Evolutionary conservation across 805 yeast genomes (phyloP).

Genomic region (Candida caryicola): DNA sequence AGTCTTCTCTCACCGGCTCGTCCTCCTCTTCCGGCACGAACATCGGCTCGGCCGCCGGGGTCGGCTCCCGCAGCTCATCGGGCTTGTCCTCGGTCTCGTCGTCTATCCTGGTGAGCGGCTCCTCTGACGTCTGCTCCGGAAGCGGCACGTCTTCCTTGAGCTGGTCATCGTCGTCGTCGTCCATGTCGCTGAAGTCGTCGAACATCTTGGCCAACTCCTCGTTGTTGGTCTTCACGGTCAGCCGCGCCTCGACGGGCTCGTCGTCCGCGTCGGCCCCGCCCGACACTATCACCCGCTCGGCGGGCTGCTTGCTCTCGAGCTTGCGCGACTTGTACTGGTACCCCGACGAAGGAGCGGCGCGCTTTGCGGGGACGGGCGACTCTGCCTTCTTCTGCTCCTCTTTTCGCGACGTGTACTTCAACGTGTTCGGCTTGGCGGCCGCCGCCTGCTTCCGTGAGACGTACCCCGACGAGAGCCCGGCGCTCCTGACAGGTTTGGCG

Average conservation of each 20-base stretch:
- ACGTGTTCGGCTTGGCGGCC: slow-evolving; percentile 11
- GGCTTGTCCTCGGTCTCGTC: slow-evolving; percentile 5
- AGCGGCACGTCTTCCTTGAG: too few species aligned
- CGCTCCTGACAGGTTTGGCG: slow-evolving; percentile 5
- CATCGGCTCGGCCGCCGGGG: slow-evolving; percentile 3
- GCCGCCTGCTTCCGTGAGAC: slow-evolving; percentile 18
- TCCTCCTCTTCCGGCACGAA: slow-evolving; percentile 9
- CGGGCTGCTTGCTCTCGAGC: slow-evolving; percentile 25
- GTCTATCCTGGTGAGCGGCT: slow-evolving; percentile 1
- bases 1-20: slow-evolving; percentile 7
- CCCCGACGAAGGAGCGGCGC: background rate
- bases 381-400: slow-evolving; percentile 6
- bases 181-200: slow-evolving; percentile 15
- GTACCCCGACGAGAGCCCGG: slow-evolving; percentile 25
- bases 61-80: slow-evolving; percentile 1
- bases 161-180: slow-evolving; percentile 4
- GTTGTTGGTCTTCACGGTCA: background rate
- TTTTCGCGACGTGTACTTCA: slow-evolving; percentile 20
- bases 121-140: slow-evolving; percentile 4
- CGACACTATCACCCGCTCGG: slow-evolving; percentile 38
- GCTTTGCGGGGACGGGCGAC: background rate
- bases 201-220: slow-evolving; percentile 12
- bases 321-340: slow-evolving; percentile 38
- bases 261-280: slow-evolving; percentile 6
- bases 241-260: slow-evolving; percentile 3